Conservation (phyloP, 2,329 filamentous ascomycete species). For the Cladosporium sp. region DNA sequence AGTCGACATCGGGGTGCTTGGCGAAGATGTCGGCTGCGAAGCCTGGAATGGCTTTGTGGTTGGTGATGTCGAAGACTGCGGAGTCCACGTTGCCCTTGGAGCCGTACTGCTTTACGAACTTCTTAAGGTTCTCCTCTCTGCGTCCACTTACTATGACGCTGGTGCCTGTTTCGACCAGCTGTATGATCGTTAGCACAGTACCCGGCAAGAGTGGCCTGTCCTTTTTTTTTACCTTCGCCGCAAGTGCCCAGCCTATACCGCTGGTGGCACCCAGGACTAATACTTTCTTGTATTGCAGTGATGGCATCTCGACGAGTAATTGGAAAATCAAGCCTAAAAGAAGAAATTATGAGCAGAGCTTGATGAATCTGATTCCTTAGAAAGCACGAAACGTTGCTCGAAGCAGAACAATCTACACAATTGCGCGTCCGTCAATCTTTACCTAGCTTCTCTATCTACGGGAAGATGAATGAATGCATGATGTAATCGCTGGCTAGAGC, state of each 20-base stretch:
- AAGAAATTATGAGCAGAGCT: background rate
- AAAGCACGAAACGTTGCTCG: background rate
- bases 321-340: background rate
- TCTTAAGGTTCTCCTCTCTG: slow-evolving; percentile 48
- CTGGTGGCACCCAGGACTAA: slow-evolving; percentile 52
- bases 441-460: background rate
- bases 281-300: slow-evolving; percentile 48
- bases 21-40: slow-evolving; percentile 41
- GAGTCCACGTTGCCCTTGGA: slow-evolving; percentile 40
- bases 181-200: background rate
- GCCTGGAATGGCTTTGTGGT: slow-evolving; percentile 44
- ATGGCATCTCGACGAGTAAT: background rate
- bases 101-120: slow-evolving; percentile 45
- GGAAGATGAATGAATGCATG: background rate
- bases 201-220: too few species aligned
- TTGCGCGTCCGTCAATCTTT: too few species aligned
- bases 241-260: slow-evolving; percentile 49
- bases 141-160: slow-evolving; percentile 48
- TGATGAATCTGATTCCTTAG: background rate
- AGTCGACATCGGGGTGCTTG: slow-evolving; percentile 49
- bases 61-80: slow-evolving; percentile 48
- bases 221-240: slow-evolving; percentile 35
- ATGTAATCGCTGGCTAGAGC: slow-evolving; percentile 4
- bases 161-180: slow-evolving; percentile 44
- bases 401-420: background rate